A percentile compares a stretch with the other conserved stretches of the same genome.
These are phyloP conservation scores for Saccharum hybrid DNA, from an alignment of 202 grass and related monocot genomes.

Conservation along the genomic window DNA sequence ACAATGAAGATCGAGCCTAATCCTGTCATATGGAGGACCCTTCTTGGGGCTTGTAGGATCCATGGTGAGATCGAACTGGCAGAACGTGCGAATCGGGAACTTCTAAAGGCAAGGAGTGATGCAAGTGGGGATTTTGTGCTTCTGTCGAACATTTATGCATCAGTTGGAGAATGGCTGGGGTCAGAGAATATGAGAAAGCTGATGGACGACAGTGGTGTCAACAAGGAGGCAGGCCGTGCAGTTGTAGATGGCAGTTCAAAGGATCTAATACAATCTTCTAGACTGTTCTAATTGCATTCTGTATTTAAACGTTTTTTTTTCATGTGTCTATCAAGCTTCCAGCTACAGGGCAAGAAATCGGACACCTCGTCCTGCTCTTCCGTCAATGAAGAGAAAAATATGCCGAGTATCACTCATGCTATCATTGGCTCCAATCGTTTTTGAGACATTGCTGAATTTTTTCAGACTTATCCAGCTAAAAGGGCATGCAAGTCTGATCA, in stretches of 20 bases:
- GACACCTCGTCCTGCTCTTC: background rate
- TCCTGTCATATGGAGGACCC: constrained; percentile 75
- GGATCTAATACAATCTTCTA: constrained; percentile 34
- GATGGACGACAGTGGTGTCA: constrained; percentile 82
- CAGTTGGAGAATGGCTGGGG: constrained; percentile 70
- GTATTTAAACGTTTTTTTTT: constrained; percentile 29
- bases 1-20: constrained; percentile 82
- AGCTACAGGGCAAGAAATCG: constrained; percentile 18
- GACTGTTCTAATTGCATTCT: constrained; percentile 3
- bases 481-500: constrained; percentile 20
- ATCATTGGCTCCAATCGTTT: constrained; percentile 15
- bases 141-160: constrained; percentile 87
- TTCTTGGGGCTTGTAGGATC: constrained; percentile 81
- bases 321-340: background rate
- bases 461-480: too few species aligned
- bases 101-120: constrained; percentile 61
- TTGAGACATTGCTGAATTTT: too few species aligned
- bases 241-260: constrained; percentile 49
- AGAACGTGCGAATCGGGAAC: constrained; percentile 66
- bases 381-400: background rate
- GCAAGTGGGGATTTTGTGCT: constrained; percentile 86
- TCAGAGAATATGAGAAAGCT: constrained; percentile 77
- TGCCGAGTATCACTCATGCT: background rate
- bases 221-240: constrained; percentile 67
- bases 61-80: constrained; percentile 74